Percentiles rank a stretch among this genome's conserved stretches.
These are phyloP conservation scores for Leucocoprinus birnbaumii DNA, from an alignment of 768 basidiomycete species.

Conservation along the genomic window DNA sequence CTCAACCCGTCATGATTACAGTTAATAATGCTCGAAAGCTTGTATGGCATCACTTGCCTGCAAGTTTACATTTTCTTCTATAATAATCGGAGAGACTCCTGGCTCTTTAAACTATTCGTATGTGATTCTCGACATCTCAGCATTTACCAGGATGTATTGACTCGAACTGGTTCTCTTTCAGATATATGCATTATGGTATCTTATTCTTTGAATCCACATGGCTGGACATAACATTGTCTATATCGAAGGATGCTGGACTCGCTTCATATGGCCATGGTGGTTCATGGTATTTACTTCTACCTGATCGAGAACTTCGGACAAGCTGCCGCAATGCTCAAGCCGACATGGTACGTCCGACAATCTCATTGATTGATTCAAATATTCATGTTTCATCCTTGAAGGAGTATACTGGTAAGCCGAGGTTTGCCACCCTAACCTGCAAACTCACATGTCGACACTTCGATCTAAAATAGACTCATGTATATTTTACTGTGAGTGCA, in stretches of 20 bases:
- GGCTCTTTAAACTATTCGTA: slow-evolving; percentile 27
- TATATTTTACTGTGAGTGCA: slow-evolving; percentile 21
- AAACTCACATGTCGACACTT: too few relatives aligned
- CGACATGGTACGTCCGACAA: slow-evolving; percentile 24
- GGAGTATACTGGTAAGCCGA: too few relatives aligned
- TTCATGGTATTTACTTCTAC: slow-evolving; percentile 33
- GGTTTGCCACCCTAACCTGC: too few relatives aligned
- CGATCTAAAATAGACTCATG: slow-evolving; percentile 1
- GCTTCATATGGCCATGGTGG: slow-evolving; percentile 28
- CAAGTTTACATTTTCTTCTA: slow-evolving; percentile 37
- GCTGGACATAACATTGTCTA: too few relatives aligned
- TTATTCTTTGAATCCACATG: too few relatives aligned
- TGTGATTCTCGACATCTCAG: too few relatives aligned
- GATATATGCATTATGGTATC: slow-evolving; percentile 27
- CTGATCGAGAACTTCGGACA: slow-evolving; percentile 31
- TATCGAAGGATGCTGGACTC: slow-evolving; percentile 37
- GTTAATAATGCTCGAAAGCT: too few relatives aligned
- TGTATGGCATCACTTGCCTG: slow-evolving; percentile 39
- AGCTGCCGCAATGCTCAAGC: slow-evolving; percentile 18
- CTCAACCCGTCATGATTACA: too few relatives aligned
- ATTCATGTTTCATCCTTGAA: too few relatives aligned
- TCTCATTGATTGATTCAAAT: too few relatives aligned
- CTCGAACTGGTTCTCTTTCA: too few relatives aligned
- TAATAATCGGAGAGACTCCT: slow-evolving; percentile 24
- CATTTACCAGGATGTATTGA: too few relatives aligned